Percentiles rank a stretch among this genome's conserved stretches.
These are phyloP conservation scores for Zychaea mexicana DNA, from an alignment of 371 early-diverging fungal genomes.

Conservation along the genomic window DNA sequence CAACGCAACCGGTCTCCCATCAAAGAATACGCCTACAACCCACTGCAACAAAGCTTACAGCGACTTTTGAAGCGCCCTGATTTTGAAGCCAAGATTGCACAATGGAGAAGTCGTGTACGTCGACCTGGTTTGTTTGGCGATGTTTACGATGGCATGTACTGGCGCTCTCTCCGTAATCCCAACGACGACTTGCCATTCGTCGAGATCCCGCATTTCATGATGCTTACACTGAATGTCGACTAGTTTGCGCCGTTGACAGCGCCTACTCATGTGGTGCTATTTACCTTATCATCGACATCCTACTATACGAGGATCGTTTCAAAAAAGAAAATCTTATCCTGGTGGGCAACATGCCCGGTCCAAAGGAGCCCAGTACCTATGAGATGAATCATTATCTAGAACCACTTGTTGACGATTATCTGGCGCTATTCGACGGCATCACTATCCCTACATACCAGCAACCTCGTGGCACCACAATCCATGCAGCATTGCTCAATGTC, in stretches of 20 bases:
- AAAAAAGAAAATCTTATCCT: too few species aligned
- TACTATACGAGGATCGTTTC: too few species aligned
- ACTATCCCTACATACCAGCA: neutral
- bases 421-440: slow-evolving; percentile 13
- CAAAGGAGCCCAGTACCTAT: slow-evolving; percentile 9
- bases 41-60: neutral
- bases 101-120: slow-evolving; percentile 2
- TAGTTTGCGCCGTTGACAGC: too few species aligned
- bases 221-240: too few species aligned
- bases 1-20: neutral
- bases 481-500: slow-evolving; percentile 11
- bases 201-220: too few species aligned
- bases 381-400: slow-evolving; percentile 16
- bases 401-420: slow-evolving; percentile 12
- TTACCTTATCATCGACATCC: too few species aligned
- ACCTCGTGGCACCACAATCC: neutral
- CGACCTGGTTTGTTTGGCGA: too few species aligned
- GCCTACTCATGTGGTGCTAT: too few species aligned
- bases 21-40: slow-evolving; percentile 1
- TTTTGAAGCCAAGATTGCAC: slow-evolving; percentile 1
- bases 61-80: neutral
- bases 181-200: too few species aligned
- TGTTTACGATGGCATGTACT: too few species aligned
- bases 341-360: slow-evolving; percentile 17
- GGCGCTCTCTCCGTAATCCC: too few species aligned